Percentiles rank a stretch among this genome's conserved stretches.
phyloP scores from a whole-genome alignment of 257 asterid species.

The Solanum chiquidenum region DNA sequence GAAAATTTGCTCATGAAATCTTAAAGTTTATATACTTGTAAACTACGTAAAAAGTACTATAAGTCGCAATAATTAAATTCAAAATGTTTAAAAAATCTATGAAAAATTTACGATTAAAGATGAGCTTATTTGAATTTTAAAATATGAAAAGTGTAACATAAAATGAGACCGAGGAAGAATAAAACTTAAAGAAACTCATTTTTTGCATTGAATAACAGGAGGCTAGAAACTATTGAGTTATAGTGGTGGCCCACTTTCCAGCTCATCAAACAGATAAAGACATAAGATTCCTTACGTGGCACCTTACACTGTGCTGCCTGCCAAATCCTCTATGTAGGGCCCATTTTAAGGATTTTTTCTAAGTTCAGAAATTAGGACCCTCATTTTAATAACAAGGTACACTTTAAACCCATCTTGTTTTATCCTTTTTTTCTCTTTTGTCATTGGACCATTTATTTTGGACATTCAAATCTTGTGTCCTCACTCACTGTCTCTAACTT shows the following conservation, averaged over 20 bases:
- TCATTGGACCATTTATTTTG: not conserved
- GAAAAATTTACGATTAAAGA: no score
- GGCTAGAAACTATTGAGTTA: not conserved
- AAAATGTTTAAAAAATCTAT: no score
- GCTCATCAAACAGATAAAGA: not conserved
- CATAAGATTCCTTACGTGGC: not conserved
- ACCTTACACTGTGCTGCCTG: not conserved
- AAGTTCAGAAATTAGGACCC: not conserved
- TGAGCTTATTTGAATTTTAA: no score
- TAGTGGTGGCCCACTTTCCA: not conserved
- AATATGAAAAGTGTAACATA: fast-evolving
- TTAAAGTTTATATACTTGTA: no score
- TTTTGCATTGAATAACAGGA: not conserved
- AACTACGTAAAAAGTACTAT: no score
- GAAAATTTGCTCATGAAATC: no score
- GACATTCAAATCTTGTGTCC: not conserved
- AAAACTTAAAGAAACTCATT: not conserved
- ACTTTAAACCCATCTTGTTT: not conserved
- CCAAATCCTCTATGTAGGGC: not conserved
- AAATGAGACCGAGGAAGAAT: no score
- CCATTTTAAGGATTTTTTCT: not conserved
- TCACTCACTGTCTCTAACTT: not conserved
- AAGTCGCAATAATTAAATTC: no score
- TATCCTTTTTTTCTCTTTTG: not conserved
- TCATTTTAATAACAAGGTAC: not conserved